Percentiles rank a stretch among this genome's conserved stretches.
These are phyloP conservation scores for Camellia japonica DNA, from an alignment of 148 eudicot genomes.

Conservation along the genomic window DNA sequence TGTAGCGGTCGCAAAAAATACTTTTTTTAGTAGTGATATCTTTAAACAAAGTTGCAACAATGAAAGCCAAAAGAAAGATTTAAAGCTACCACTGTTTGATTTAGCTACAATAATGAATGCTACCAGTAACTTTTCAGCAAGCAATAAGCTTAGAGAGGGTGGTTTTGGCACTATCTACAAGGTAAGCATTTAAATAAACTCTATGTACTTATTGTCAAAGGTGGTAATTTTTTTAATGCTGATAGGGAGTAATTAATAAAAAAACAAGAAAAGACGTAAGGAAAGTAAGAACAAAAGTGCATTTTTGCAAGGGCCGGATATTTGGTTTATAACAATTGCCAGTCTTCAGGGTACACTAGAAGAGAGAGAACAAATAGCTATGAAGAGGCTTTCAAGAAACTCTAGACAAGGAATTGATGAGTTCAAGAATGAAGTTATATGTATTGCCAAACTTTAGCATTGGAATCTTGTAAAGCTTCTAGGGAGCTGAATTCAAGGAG, in stretches of 20 bases:
- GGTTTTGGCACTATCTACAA: constrained; percentile 7
- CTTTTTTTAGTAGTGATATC: no score
- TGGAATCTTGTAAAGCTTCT: constrained; percentile 15
- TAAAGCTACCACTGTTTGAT: neutral
- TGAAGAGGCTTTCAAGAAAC: constrained; percentile 1
- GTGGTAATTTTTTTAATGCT: no score
- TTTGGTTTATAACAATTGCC: no score
- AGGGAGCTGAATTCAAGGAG: neutral
- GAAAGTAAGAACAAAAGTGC: no score
- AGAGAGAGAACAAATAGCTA: neutral
- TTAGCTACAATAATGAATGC: neutral
- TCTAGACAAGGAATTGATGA: constrained; percentile 10
- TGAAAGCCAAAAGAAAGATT: neutral
- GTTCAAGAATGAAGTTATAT: constrained; percentile 13
- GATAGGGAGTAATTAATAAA: no score
- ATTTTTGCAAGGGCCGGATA: no score
- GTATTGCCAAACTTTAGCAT: constrained; percentile 11
- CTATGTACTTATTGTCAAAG: neutral
- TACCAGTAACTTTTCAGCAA: neutral
- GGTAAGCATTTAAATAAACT: neutral
- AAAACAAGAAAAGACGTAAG: no score
- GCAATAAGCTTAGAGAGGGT: neutral
- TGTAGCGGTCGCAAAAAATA: no score
- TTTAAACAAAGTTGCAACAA: neutral
- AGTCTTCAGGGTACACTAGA: neutral